A percentile compares a stretch with the other conserved stretches of the same genome.
Conservation (phyloP, 2,329 filamentous ascomycete species). For the Calycina herbarum region DNA sequence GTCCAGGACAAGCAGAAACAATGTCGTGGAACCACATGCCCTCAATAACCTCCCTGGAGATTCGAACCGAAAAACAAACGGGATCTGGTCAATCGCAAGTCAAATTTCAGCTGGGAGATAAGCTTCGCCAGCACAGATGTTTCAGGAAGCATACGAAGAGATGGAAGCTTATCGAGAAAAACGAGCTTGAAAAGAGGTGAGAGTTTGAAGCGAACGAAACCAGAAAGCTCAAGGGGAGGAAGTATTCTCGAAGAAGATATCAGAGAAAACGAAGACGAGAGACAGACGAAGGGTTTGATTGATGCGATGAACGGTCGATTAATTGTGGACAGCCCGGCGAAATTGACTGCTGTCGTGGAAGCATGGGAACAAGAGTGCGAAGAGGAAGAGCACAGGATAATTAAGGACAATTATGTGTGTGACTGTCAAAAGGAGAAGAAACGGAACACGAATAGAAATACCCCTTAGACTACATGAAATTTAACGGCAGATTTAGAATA, state of each 20-base stretch:
- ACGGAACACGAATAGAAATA: background rate
- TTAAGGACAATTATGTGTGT: background rate
- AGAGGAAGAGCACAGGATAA: background rate
- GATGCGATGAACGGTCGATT: background rate
- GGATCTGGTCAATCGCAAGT: background rate
- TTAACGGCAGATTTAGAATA: constrained; percentile 4
- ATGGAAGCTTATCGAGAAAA: background rate
- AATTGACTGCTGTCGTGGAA: background rate
- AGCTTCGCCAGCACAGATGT: background rate
- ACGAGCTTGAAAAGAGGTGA: background rate
- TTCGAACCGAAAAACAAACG: background rate
- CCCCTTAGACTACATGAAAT: background rate
- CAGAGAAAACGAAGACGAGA: background rate
- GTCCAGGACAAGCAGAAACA: background rate
- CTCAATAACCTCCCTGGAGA: background rate
- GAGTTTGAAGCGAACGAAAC: background rate
- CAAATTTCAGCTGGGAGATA: no score
- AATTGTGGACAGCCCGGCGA: background rate
- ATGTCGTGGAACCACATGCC: background rate
- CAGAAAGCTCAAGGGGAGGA: background rate
- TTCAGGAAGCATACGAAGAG: background rate
- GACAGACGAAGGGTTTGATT: background rate
- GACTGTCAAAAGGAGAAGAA: background rate
- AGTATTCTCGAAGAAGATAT: background rate
- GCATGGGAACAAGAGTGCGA: background rate